Base-by-base conservation (phyloP, 2,329 filamentous ascomycete genomes). In the Colletotrichum godetiae region DNA sequence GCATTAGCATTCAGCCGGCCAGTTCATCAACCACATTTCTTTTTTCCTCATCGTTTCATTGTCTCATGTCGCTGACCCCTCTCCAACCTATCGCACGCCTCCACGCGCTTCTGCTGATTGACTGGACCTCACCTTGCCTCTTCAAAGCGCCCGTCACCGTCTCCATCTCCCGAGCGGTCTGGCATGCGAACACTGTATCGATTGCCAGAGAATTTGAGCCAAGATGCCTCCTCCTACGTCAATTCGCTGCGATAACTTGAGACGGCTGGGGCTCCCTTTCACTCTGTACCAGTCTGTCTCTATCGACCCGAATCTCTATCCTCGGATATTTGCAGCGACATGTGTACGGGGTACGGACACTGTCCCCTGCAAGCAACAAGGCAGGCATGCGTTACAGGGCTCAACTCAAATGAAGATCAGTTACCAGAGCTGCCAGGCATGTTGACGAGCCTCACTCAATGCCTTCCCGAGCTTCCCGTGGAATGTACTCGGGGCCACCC, bases 401-500 rank as follows among this genome's bases (percentile, higher is more conserved):
- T 33, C 49, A 53, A 60, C 35, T 46, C 46, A 53, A 55, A 64
- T 69, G 58, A 53, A 37, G 69, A 63, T 69, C 53, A 72, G 52
- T 58, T 33, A 19, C 24, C 37, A 68, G 29, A 60, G 19, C 66
- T 55, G n/a, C 24, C 37, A 68, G 29, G 53, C 15, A 57, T 27
- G 33, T 33, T 64, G 66, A 22, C 66, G 33, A 27, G 37, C n/a
- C 56, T 27, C 24, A 33, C 59, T 59, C 66, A 37, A 69, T 60
- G 46, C n/a, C 42, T 64, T 69, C 49, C 59, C 69, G 66, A 60
- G 42, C 65, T 62, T 73, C 46, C 59, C 66, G 53, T 35, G 42
- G 53, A 52, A 46, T 19, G 37, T 24, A 55, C 24, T 59, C 27
- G 19, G 6, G 29, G n/a, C 19, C 63, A 31, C 7, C 27, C 42